Base-by-base conservation (phyloP, 495 filamentous ascomycete species). In the Schizothecium vesticola region DNA sequence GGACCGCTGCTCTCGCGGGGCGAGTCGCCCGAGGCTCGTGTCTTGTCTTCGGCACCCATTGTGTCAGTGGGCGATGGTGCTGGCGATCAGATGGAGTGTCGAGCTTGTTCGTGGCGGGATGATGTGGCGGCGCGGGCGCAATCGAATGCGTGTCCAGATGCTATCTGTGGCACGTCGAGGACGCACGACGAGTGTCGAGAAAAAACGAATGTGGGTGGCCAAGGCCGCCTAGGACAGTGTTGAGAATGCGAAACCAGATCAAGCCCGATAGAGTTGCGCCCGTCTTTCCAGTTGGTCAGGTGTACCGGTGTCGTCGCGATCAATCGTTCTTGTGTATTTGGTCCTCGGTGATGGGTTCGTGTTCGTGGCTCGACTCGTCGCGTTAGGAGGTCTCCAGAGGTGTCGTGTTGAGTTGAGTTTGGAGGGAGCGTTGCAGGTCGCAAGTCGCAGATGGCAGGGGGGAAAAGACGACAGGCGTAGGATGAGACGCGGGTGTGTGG, bases 11-110 rank as follows among this genome's bases (percentile, higher is more conserved):
- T 70, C 66, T 85, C 77, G 75, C 87, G 83, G 72, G 86, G 83
- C 66, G 83, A 80, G 77, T 93, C 92, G 79, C 87, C 90, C 36
- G 93, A 97, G 63, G 86, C 83, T 75, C 93, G 90, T 64, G 80
- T 87, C 80, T 96, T 96, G 79, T 96, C 89, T 73, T 88, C 90
- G 65, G 90, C 86, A 57, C 73, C 75, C 78, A 80, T 80, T 31
- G 19, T n/a, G 43, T 51, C 43, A n/a, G 43, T n/a, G 43, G 43
- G 43, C 43, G 43, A 7, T 51, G 43, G 43, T n/a, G 16, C 62
- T 73, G 67, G 26, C 56, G 31, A 56, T 23, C 6, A 7, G 43
- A 51, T 9, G 6, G 19, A n/a, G 43, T 63, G 8, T 67, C 3
- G 10, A 25, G 31, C 13, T 59, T 66, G 58, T 1, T 65, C 29